Percentiles rank a stretch among this genome's conserved stretches.
Conservation (phyloP, 2,329 filamentous ascomycete species). For the Neocatenulostroma microsporum region DNA sequence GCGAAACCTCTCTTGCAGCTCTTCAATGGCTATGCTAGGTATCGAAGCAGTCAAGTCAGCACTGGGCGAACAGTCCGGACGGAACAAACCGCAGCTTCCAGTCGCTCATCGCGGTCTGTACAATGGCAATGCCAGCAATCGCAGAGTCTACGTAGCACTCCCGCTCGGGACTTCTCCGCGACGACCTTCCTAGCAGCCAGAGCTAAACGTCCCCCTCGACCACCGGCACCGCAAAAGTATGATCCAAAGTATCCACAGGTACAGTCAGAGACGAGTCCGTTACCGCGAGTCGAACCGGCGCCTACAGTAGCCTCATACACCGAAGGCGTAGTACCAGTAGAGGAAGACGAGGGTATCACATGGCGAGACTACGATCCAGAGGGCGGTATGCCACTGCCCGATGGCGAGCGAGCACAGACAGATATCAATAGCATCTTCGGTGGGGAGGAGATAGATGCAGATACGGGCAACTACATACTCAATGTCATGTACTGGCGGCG, state of each 20-base stretch:
- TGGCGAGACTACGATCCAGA: conserved; percentile 33
- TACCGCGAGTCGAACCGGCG: conserved; percentile 19
- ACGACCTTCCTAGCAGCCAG: conserved; percentile 4
- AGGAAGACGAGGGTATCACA: conserved; percentile 18
- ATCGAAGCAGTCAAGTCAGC: conserved; percentile 10
- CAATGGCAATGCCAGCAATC: background rate
- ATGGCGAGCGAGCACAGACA: conserved; percentile 22
- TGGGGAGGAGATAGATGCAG: conserved; percentile 20
- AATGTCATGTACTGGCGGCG: conserved; percentile 31
- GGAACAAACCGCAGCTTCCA: too few relatives aligned
- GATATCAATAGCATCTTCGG: conserved; percentile 28
- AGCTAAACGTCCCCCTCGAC: background rate
- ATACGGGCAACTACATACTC: conserved; percentile 31
- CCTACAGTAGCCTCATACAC: conserved; percentile 21
- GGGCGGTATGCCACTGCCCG: conserved; percentile 29
- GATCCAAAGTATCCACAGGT: background rate
- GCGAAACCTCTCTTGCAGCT: conserved; percentile 21
- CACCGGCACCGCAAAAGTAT: conserved; percentile 2
- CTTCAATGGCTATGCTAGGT: conserved; percentile 23
- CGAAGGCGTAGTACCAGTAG: conserved; percentile 16
- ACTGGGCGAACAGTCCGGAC: too few relatives aligned
- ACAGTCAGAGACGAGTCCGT: background rate
- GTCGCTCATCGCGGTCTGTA: too few relatives aligned
- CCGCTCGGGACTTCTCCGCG: conserved; percentile 9
- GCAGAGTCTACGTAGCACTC: background rate